Percentiles rank a stretch among this genome's conserved stretches.
phyloP scores from a whole-genome alignment of 208 protist species.

The Acanthamoeba castellanii region DNA sequence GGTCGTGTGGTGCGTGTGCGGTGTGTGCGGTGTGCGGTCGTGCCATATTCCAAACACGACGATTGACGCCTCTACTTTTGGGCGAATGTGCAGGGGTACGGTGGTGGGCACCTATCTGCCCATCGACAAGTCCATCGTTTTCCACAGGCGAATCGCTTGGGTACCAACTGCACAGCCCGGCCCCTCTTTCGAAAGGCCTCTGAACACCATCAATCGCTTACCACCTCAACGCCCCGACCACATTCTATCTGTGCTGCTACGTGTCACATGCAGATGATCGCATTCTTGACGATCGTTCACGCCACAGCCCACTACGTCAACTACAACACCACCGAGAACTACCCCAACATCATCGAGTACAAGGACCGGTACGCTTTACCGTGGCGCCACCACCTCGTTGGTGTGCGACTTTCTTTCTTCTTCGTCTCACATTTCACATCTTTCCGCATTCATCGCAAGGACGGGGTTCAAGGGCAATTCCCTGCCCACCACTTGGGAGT shows the following conservation, averaged over 20 bases:
- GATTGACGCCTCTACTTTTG: too few relatives aligned
- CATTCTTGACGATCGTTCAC: constrained; percentile 55
- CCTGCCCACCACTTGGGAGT: constrained; percentile 52
- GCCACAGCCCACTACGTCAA: constrained; percentile 81
- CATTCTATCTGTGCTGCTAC: constrained; percentile 76
- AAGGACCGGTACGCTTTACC: neutral
- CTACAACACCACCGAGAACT: constrained; percentile 70
- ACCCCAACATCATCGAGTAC: neutral
- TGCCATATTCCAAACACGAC: too few relatives aligned
- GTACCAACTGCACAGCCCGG: constrained; percentile 15
- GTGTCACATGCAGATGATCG: constrained; percentile 4
- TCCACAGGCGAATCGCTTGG: constrained; percentile 87
- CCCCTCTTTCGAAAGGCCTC: neutral
- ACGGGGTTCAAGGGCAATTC: neutral
- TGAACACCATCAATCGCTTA: too few relatives aligned
- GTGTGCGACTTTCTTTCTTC: neutral
- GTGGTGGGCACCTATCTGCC: constrained; percentile 83
- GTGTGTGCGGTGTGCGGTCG: neutral
- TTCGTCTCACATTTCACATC: neutral
- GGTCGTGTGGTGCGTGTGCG: neutral
- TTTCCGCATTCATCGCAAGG: neutral
- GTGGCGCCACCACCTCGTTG: too few relatives aligned
- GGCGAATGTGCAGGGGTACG: constrained; percentile 62
- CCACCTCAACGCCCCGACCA: too few relatives aligned
- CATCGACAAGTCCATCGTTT: constrained; percentile 88